Conservation (phyloP, 2,329 filamentous ascomycete species). For the Fusarium lyarnte region DNA sequence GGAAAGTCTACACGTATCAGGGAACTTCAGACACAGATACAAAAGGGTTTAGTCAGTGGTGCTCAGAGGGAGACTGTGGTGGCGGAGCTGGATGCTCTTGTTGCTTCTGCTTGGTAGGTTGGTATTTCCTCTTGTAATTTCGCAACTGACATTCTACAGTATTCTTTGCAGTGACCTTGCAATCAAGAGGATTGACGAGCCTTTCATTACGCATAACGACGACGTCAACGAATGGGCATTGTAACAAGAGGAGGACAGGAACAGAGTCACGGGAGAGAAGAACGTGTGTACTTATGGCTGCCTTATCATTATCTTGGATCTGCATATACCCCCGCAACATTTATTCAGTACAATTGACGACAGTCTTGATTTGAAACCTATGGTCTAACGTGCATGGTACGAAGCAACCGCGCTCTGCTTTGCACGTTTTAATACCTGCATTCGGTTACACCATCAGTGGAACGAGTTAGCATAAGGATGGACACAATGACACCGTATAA, state of each 20-base stretch:
- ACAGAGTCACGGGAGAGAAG: slow-evolving; percentile 20
- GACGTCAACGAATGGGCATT: slow-evolving; percentile 83
- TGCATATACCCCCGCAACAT: slow-evolving; percentile 41
- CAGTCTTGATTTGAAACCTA: background rate
- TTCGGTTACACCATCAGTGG: slow-evolving; percentile 50
- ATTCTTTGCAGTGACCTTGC: slow-evolving; percentile 95
- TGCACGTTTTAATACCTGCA: slow-evolving; percentile 47
- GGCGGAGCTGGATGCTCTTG: slow-evolving; percentile 88
- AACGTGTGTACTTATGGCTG: slow-evolving; percentile 26
- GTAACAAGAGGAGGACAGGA: slow-evolving; percentile 47
- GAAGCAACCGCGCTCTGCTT: background rate
- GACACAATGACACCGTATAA: slow-evolving; percentile 59
- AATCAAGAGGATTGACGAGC: slow-evolving; percentile 93
- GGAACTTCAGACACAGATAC: slow-evolving; percentile 86
- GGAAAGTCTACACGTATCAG: slow-evolving; percentile 82
- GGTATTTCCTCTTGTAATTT: background rate
- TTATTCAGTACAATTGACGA: slow-evolving; percentile 23
- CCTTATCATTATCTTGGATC: slow-evolving; percentile 40
- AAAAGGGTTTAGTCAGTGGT: slow-evolving; percentile 76
- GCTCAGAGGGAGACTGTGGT: slow-evolving; percentile 83
- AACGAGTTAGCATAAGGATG: slow-evolving; percentile 59
- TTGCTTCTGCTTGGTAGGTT: slow-evolving; percentile 86
- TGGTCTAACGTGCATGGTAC: background rate
- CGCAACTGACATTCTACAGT: slow-evolving; percentile 56
- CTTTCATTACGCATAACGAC: slow-evolving; percentile 81